Conservation (phyloP, 352 stramenopile genomes). For the Globisporangium canariense region DNA sequence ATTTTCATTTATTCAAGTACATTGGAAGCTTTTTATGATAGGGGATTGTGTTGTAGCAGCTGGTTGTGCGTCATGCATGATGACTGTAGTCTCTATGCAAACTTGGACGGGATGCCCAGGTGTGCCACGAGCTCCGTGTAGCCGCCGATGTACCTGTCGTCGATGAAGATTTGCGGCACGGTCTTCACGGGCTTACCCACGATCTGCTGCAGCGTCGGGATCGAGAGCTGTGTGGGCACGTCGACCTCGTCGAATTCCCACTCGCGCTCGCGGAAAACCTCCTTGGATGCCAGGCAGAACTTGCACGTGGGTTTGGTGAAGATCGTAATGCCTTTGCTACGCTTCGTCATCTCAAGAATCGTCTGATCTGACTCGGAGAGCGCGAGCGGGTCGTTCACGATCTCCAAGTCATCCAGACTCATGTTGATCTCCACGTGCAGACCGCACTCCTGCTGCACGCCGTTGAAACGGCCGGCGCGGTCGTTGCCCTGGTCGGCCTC, state of each 20-base stretch:
- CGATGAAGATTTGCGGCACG: constrained; percentile 78
- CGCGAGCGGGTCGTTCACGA: constrained; percentile 47
- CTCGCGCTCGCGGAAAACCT: constrained; percentile 46
- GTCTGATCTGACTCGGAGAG: constrained; percentile 42
- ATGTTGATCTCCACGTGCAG: constrained; percentile 79
- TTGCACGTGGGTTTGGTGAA: constrained; percentile 81
- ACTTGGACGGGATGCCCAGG: constrained; percentile 58
- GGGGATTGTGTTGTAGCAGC: no score
- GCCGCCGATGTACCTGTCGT: constrained; percentile 74
- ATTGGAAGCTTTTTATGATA: not conserved
- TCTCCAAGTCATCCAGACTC: constrained; percentile 42
- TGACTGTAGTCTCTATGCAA: constrained; percentile 26
- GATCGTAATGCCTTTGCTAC: constrained; percentile 51
- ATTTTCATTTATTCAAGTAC: constrained; percentile 5
- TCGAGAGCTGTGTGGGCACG: constrained; percentile 52
- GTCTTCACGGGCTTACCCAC: constrained; percentile 57
- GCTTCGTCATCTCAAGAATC: constrained; percentile 38
- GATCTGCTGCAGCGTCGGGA: constrained; percentile 53
- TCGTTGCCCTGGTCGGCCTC: constrained; percentile 61
- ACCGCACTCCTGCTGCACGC: constrained; percentile 78
- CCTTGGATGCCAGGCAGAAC: constrained; percentile 65
- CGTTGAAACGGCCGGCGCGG: constrained; percentile 75
- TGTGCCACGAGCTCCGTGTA: constrained; percentile 72
- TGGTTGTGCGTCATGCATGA: no score
- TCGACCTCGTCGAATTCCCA: constrained; percentile 69